Base-by-base conservation (phyloP, 1,284 basidiomycete species). In the Mycena sp. region DNA sequence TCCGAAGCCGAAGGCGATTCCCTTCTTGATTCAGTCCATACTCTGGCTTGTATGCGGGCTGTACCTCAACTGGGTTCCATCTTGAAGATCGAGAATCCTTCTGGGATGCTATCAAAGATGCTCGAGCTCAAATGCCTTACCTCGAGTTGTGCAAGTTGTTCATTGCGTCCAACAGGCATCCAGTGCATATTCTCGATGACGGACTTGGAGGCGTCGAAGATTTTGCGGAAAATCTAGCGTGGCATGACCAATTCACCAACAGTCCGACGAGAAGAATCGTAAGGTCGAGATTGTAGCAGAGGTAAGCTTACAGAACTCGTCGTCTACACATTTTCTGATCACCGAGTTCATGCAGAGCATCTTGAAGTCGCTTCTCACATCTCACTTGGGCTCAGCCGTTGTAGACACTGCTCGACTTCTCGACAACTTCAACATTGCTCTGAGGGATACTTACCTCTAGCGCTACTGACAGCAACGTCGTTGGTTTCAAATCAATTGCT, bases 401-500 rank as follows among this genome's bases (percentile, higher is more conserved):
- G 9, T 45, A 9, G 26, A 55, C 6, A 16, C 35, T 21, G 16
- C 17, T n/a, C 41, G 48, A 9, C 21, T 62, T 35, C 38, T 67
- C 17, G 14, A 57, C 1, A 32, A 38, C 4, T 67, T 67, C 51
- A 58, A 56, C 21, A 16, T 6, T 12, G 4, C 23, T 3, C 28
- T 67, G 17, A 37, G 55, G 16, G 59, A 41, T 4, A 61, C 43
- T 62, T 16, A 38, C 30, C 43, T 26, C 48, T 14, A 60, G 56
- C 58, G 63, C 51, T 21, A 53, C 74, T 87, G 64, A 69, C 61
- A 19, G 63, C 64, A 6, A 70, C 35, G 87, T 92, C n/a, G 89
- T 78, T 0, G 87, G 83, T 1, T 91, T 92, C 82, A 93, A 93
- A 74, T 90, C 89, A 10, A 83, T 92, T 49, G 82, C 86, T 2